Percentiles rank a stretch among this genome's conserved stretches.
Conservation (phyloP, 2,329 filamentous ascomycete genomes). For the Aphanocladium album region DNA sequence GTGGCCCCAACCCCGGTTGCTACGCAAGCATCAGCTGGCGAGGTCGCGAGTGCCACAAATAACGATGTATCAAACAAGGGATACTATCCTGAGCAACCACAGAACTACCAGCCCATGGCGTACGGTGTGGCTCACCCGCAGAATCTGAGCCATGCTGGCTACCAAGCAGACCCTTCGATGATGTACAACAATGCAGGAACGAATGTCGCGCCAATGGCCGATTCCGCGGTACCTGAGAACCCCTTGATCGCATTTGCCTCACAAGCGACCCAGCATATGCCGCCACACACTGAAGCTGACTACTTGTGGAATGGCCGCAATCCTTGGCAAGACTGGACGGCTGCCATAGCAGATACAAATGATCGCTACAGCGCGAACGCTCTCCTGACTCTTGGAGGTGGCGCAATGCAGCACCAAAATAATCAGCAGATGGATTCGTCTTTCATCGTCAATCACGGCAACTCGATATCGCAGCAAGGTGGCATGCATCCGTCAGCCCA, state of each 20-base stretch:
- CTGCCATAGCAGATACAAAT: constrained; percentile 44
- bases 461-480: constrained; percentile 7
- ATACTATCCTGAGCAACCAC: constrained; percentile 24
- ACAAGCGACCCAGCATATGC: constrained; percentile 33
- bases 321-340: constrained; percentile 52
- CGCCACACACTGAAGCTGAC: constrained; percentile 22
- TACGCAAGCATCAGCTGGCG: not conserved
- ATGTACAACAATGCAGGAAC: constrained; percentile 23
- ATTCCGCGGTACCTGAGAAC: constrained; percentile 26
- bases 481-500: not conserved
- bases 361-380: constrained; percentile 46
- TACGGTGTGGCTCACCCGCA: constrained; percentile 26
- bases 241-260: constrained; percentile 36
- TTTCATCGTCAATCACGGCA: not conserved
- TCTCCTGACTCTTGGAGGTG: constrained; percentile 41
- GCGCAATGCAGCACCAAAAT: constrained; percentile 13
- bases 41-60: not conserved
- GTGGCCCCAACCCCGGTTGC: not conserved
- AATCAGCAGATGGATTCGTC: constrained; percentile 5
- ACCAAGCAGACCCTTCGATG: constrained; percentile 24
- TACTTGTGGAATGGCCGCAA: constrained; percentile 34
- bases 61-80: constrained; percentile 22
- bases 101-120: constrained; percentile 26
- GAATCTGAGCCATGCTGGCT: constrained; percentile 17
- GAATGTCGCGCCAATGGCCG: constrained; percentile 20